Evolutionary conservation across 805 yeast species (phyloP).

Genomic region (Grigorovia yakushimaensis): DNA sequence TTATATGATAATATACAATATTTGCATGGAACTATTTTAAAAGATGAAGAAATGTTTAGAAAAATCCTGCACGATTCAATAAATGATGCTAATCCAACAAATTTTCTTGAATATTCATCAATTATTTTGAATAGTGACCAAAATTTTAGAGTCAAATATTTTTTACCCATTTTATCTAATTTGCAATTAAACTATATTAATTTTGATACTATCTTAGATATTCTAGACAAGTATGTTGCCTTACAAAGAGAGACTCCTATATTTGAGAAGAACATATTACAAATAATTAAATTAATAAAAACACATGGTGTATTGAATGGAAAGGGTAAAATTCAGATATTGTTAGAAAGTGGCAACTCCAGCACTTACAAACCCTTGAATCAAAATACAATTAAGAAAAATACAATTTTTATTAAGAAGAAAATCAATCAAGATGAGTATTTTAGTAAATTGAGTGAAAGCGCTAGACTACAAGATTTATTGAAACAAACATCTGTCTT

Average conservation of each 20-base stretch:
- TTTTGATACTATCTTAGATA: constrained; percentile 16
- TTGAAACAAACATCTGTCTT: not conserved
- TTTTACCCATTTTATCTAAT: constrained; percentile 8
- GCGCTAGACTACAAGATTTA: not conserved
- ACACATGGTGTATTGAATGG: constrained; percentile 14
- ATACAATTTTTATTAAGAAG: not conserved
- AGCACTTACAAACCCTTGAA: not conserved
- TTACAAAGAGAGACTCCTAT: constrained; percentile 7
- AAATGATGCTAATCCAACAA: constrained; percentile 7
- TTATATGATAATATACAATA: not conserved
- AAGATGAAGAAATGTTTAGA: constrained; percentile 15
- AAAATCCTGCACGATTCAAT: constrained; percentile 15
- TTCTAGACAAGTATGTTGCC: constrained; percentile 14
- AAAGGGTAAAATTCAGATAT: not conserved
- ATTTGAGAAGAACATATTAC: constrained; percentile 15
- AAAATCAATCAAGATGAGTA: not conserved
- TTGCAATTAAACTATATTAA: constrained; percentile 9
- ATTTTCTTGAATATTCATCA: constrained; percentile 18
- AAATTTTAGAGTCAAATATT: constrained; percentile 10
- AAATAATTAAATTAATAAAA: constrained; percentile 21
- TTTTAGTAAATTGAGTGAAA: not conserved
- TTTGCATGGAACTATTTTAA: not conserved
- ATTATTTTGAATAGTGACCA: constrained; percentile 13
- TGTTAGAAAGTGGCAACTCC: not conserved
- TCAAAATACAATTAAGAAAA: not conserved